Evolutionary conservation across 805 yeast species (phyloP).

Genomic region (Ogataea polymorpha): DNA sequence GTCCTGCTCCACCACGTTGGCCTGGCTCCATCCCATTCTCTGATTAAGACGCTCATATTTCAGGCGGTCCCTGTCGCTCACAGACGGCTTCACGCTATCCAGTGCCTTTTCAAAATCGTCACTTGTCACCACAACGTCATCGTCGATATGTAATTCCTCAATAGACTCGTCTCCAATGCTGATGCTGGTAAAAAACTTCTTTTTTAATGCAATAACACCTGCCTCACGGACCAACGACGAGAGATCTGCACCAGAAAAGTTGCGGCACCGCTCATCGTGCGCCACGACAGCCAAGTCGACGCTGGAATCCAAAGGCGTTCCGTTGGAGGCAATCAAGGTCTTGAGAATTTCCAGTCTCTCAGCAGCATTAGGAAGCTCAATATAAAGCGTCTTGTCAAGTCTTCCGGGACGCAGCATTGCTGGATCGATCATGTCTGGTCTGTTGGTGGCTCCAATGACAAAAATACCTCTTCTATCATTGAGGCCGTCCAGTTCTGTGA

Average conservation of each 20-base stretch:
- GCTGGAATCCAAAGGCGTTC: constrained; percentile 65
- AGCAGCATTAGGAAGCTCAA: constrained; percentile 75
- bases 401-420: constrained; percentile 98
- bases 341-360: constrained; percentile 81
- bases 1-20: constrained; percentile 18
- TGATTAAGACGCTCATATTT: constrained; percentile 74
- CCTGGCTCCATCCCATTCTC: constrained; percentile 67
- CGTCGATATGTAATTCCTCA: constrained; percentile 16
- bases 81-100: constrained; percentile 80
- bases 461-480: constrained; percentile 90
- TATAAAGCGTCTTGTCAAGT: constrained; percentile 86
- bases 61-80: constrained; percentile 75
- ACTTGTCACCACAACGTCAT: constrained; percentile 49
- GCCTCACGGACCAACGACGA: constrained; percentile 92
- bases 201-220: constrained; percentile 82
- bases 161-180: constrained; percentile 44
- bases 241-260: constrained; percentile 94
- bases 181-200: constrained; percentile 57
- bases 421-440: constrained; percentile 98
- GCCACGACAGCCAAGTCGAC: constrained; percentile 67
- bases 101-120: constrained; percentile 74
- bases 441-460: constrained; percentile 93
- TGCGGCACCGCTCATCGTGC: constrained; percentile 74
- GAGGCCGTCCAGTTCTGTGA: constrained; percentile 93
- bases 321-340: constrained; percentile 67